Base-by-base conservation (phyloP, 108 stramenopile genomes). In the Pseudonitzschia pungens region DNA sequence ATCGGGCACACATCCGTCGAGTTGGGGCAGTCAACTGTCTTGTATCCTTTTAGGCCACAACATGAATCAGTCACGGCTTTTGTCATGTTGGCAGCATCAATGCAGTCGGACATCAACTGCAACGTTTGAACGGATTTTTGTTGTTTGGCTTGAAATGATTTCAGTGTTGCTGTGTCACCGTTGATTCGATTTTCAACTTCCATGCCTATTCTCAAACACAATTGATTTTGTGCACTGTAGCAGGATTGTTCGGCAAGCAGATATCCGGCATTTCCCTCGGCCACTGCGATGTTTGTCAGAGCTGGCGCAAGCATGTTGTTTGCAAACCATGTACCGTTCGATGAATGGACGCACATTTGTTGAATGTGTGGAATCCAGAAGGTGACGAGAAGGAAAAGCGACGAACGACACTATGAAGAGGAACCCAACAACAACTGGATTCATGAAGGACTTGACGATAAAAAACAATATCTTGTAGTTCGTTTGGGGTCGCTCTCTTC, bases 321-420 rank as follows among this genome's bases (percentile, higher is more conserved):
- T n/a, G 79, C 83, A 32, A 84, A 43, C 65, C 72, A 84, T n/a
- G 83, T 84, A 2, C 83, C 83, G 31, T 80, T 55, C 29, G 41
- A 21, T 18, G 83, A 69, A 26, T 77, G 72, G 20, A 73, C 51
- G 51, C 83, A 84, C 67, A 54, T 66, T n/a, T 40, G 36, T 53
- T 77, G 51, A 22, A 84, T 69, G 32, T 77, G 69, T 10, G 83
- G 83, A 65, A 68, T 60, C 77, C 77, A 84, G 14, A 75, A 43
- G 22, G 40, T 14, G n/a, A 75, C 40, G 15, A 50, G 32, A 15
- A 69, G 41, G 18, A 78, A n/a, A 52, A 21, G 33, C 45, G 6
- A 65, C 32, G 2, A 72, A 42, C 21, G 62, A 55, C 52, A 78
- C 9, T 6, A 74, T 0, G 31, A 53, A 48, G 40, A 77, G 22